Evolutionary conservation across 192 early-diverging fungal species (phyloP), one percentile per base, ranked within the genome.

Genomic region (Backusella liffmaniae): DNA sequence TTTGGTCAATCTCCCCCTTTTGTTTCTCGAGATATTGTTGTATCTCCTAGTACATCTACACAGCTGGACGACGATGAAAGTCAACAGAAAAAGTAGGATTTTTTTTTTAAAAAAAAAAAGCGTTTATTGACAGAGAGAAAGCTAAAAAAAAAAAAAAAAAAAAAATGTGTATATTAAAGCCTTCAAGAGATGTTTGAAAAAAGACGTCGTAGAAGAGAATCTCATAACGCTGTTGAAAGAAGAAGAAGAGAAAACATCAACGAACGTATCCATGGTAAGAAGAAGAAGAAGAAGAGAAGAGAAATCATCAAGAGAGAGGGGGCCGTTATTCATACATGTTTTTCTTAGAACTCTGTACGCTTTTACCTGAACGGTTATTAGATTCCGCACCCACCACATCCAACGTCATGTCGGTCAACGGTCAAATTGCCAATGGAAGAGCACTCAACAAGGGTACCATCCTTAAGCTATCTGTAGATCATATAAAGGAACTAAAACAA

Each of bases 381-480:
- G 80, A 81, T 7, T 72, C 67, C 39, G 76, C 80, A 23, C 80
- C 80, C 3, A 74, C 76, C 10, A 74, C 67, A 39, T 81, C 80
- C 16, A 81, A 74, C 67, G 62, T 81, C 12, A 77, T 75, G 53
- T 46, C 76, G 7, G 56, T 70, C 12, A 66, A 67, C 36, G 26
- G 36, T 8, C 76, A 74, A 51, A 67, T 35, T 0, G 51, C 67
- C 12, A 72, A 67, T 37, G 76, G 51, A 29, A 77, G 76, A 59
- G 73, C 80, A 4, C 74, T 81, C 67, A 81, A 81, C 53, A 81
- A 81, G 44, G 80, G 80, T 3, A 77, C 76, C 3, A 77, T 81
- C 29, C 32, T 81, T 29, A 81, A 73, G 42, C 51, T 81, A 15
- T 81, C 80, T 16, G 80, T 81, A 1, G 80, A 81, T 67, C 80